Percentiles rank a stretch among this genome's conserved stretches.
These are phyloP conservation scores for Mortierella sp. DNA, from an alignment of 371 early-diverging fungal species.

Conservation along the genomic window DNA sequence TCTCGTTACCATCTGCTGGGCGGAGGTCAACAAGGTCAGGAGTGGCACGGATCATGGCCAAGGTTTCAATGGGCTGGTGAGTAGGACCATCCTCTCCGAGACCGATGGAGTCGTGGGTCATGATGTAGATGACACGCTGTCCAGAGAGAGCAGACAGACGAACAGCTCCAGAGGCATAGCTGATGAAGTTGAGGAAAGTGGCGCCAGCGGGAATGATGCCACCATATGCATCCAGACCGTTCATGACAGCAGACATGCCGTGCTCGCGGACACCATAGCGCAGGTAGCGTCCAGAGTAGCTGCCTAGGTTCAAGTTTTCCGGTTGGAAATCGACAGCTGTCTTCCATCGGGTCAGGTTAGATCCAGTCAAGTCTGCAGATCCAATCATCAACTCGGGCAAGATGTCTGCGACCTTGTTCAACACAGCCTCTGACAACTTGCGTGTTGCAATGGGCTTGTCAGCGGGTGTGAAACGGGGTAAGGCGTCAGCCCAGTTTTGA, in stretches of 20 bases:
- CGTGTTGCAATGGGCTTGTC: constrained; percentile 89
- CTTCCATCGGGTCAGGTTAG: constrained; percentile 97
- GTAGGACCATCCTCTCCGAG: constrained; percentile 99
- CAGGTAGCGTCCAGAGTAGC: constrained; percentile 91
- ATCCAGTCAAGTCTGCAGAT: constrained; percentile 98
- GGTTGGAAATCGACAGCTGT: constrained; percentile 94
- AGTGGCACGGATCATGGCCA: constrained; percentile 93
- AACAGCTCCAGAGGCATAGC: constrained; percentile 66
- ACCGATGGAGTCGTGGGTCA: constrained; percentile 99
- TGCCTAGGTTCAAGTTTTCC: constrained; percentile 75
- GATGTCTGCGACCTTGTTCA: constrained; percentile 84
- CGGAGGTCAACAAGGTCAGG: constrained; percentile 93
- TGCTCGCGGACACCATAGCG: constrained; percentile 99
- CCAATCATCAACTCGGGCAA: constrained; percentile 95
- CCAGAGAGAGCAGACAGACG: constrained; percentile 93
- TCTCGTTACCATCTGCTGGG: constrained; percentile 98
- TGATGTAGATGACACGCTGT: constrained; percentile 93
- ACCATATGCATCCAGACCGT: constrained; percentile 95
- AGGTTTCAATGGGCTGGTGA: constrained; percentile 99
- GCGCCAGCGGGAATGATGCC: constrained; percentile 92
- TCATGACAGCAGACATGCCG: constrained; percentile 97
- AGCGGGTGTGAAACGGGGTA: constrained; percentile 84
- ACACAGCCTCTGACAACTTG: constrained; percentile 85
- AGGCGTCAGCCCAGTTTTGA: constrained; percentile 72
- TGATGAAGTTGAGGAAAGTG: constrained; percentile 96